Base-by-base conservation (phyloP, 495 filamentous ascomycete genomes). In the Penicillium paradoxum region DNA sequence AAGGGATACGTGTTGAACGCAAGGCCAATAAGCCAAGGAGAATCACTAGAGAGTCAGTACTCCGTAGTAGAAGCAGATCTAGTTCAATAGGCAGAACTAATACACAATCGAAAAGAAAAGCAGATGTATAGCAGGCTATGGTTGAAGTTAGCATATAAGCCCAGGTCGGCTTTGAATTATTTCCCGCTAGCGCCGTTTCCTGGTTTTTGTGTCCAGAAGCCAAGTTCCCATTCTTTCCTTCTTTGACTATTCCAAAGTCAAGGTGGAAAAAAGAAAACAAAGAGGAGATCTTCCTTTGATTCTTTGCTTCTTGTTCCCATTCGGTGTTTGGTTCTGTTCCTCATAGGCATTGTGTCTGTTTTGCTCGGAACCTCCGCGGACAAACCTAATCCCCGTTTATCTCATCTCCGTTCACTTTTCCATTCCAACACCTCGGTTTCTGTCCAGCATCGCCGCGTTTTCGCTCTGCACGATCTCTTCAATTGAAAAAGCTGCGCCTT, bases 401-500 rank as follows among this genome's bases (percentile, higher is more conserved):
- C 55, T 64, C 55, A 54, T 50, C 58, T 40, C 27, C 50, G 17
- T 36, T 40, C 55, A 49, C 39, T 40, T 50, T 38, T 36, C 44
- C 17, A 25, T 47, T 38, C 33, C 25, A 51, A 40, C 29, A 24
- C 39, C 38, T 32, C 49, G 6, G 25, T 29, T 25, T 22, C 34
- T 37, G 19, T 24, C 22, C 13, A 22, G 4, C 32, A 24, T 11
- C 10, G 10, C 18, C 21, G 22, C 30, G 53, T 39, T 25, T 43
- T 45, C 43, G 33, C 46, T 57, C 55, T 29, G 18, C 21, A 17
- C 45, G 45, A 17, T 53, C 25, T 58, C 25, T 37, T 48, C 54
- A 59, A 42, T 58, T 54, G 59, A 46, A 46, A 59, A 59, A 57
- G 65, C 69, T 71, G 62, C 62, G 60, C 57, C 62, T 65, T 56